Conservation (phyloP, 257 asterid genomes). For the Nicotiana paniculata region DNA sequence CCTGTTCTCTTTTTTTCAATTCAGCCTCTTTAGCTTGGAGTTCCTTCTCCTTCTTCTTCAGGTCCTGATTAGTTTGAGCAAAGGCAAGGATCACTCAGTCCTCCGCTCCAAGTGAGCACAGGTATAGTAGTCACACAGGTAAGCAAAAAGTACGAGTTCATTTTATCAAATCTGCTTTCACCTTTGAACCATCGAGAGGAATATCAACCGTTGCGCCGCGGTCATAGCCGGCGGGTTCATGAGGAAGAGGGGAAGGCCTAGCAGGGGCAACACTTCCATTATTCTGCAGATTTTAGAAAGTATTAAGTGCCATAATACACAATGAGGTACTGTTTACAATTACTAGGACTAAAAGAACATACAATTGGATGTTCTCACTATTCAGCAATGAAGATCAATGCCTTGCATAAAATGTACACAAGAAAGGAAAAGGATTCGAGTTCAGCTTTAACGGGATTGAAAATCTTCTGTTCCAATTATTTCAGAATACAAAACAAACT, state of each 20-base stretch:
- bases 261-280: constrained; percentile 58
- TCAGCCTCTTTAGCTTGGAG: constrained; percentile 91
- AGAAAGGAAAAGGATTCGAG: neutral
- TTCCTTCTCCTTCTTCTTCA: constrained; percentile 67
- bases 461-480: neutral
- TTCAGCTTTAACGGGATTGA: neutral
- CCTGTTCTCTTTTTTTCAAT: constrained; percentile 78
- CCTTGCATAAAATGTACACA: neutral
- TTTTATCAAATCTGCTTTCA: constrained; percentile 2
- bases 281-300: constrained; percentile 45
- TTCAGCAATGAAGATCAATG: neutral
- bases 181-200: constrained; percentile 68
- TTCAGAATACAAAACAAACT: neutral
- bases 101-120: neutral
- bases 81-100: constrained; percentile 2
- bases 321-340: neutral
- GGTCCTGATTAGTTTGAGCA: constrained; percentile 39
- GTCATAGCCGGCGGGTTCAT: constrained; percentile 72
- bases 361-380: constrained; percentile 14
- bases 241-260: constrained; percentile 86
- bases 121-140: neutral
- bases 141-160: neutral
- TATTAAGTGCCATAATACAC: neutral
- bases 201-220: constrained; percentile 72
- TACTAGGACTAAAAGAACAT: neutral